Evolutionary conservation across 768 basidiomycete species (phyloP), one percentile per base, ranked within the genome.

Genomic region (Pleurotus salmoneostramineus): DNA sequence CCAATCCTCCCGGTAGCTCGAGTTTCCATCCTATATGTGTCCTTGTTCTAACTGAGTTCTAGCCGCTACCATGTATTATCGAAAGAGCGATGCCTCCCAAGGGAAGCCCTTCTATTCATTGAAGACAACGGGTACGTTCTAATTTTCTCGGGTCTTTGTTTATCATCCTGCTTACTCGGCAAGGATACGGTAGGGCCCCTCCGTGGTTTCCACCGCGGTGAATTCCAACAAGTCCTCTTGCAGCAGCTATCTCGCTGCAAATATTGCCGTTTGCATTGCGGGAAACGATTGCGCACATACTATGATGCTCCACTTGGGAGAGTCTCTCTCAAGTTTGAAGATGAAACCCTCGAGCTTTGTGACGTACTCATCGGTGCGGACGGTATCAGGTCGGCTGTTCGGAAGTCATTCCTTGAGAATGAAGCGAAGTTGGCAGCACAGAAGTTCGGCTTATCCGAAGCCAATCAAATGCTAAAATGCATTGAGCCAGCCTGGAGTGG

Each of bases 341-440:
- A 90, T 63, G 86, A 84, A 43, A 74, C 83, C 11, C 76, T 71
- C 8, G 74, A 83, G 4, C 72, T 74, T 21, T 89, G 85, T 64
- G 87, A 90, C 65, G 65, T 89, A 8, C 79, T 91, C 69, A 69
- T 89, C 54, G 87, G 87, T 37, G 86, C 85, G n/a, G 87, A 89
- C 61, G 87, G 87, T 3, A 59, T 88, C 58, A 83, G 82, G 69
- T 87, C 85, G 33, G 74, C 72, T 57, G 80, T 85, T 62, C 72
- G 81, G 36, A 66, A 69, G 33, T 66, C 69, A 3, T 62, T 82
- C 46, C 59, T 80, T 50, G 63, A 61, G 48, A 77, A 77, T 62
- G 74, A 74, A 58, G 72, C 70, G 2, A 65, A 66, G 45, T 61
- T 67, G 62, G 69, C 72, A 48, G 72, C 68, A 60, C 66, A 64